phyloP scores from a whole-genome alignment of 345 rosid species.

The Euphorbia tirucalli region DNA sequence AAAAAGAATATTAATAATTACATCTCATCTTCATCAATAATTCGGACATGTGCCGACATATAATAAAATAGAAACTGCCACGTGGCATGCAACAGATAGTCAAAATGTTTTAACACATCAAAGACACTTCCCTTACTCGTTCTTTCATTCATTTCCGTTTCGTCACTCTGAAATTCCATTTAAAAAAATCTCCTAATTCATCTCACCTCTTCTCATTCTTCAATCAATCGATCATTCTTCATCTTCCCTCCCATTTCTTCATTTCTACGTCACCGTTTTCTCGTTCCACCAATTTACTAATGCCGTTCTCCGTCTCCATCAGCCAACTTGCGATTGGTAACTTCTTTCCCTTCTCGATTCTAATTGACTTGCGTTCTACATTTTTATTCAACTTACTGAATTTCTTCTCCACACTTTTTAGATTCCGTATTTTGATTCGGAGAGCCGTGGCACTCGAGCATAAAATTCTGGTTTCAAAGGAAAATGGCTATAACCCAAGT shows the following conservation, averaged over 20 bases:
- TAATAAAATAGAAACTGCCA: not conserved
- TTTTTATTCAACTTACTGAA: not conserved
- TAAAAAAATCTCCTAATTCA: too few relatives aligned
- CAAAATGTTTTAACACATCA: conserved; percentile 6
- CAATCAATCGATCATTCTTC: too few relatives aligned
- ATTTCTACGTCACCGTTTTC: not conserved
- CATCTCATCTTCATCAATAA: too few relatives aligned
- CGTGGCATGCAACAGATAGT: not conserved
- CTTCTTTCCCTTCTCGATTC: not conserved
- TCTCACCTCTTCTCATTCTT: too few relatives aligned
- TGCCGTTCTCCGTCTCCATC: not conserved
- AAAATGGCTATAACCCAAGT: conserved; percentile 44
- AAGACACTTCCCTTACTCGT: not conserved
- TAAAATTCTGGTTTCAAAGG: not conserved
- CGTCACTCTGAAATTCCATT: not conserved
- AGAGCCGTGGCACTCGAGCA: not conserved
- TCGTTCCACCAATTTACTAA: not conserved
- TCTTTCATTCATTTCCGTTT: not conserved
- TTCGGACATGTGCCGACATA: not conserved
- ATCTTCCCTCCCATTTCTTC: not conserved
- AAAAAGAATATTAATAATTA: too few relatives aligned
- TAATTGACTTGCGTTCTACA: not conserved
- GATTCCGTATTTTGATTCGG: not conserved
- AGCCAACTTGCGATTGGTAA: not conserved
- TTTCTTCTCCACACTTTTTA: not conserved